phyloP scores from a whole-genome alignment of 2,329 filamentous ascomycete species.

The Ceratocystis diversiconidia region DNA sequence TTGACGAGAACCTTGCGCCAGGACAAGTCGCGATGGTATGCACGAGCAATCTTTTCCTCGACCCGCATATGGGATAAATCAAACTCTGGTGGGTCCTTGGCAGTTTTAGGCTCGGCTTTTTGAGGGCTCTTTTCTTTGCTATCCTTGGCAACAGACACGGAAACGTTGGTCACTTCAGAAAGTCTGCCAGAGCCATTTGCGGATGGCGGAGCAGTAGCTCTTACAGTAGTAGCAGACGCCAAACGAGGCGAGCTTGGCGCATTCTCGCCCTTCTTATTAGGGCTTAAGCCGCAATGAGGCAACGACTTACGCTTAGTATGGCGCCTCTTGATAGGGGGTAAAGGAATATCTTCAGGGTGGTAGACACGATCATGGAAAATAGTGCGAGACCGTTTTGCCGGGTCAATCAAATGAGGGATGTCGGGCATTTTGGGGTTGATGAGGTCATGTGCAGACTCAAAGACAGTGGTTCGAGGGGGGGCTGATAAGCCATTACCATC shows the following conservation, averaged over 20 bases:
- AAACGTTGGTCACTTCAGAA: background rate
- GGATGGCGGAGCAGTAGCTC: conserved; percentile 17
- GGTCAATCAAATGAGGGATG: conserved; percentile 69
- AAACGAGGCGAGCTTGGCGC: background rate
- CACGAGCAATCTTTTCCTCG: conserved; percentile 93
- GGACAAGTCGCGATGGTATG: conserved; percentile 78
- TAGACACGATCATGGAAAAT: conserved; percentile 98
- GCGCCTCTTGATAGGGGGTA: conserved; percentile 52
- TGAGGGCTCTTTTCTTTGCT: background rate
- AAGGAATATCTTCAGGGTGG: conserved; percentile 82
- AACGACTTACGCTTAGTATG: conserved; percentile 24
- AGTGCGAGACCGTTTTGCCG: conserved; percentile 63
- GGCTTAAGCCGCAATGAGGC: conserved; percentile 20
- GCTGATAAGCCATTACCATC: conserved; percentile 38
- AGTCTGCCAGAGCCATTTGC: conserved; percentile 12
- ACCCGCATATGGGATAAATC: conserved; percentile 66
- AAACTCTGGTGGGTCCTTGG: conserved; percentile 24
- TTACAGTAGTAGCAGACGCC: background rate
- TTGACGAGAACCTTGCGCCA: conserved; percentile 97
- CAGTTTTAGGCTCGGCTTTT: conserved; percentile 29
- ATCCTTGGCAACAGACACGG: background rate
- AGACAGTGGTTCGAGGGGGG: conserved; percentile 81
- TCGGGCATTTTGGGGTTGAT: conserved; percentile 80
- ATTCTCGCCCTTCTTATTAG: background rate
- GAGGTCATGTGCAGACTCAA: conserved; percentile 86